These are phyloP conservation scores for Hymenoscyphus fructigenus DNA, from an alignment of 2,329 filamentous ascomycete species.

Conservation along the genomic window DNA sequence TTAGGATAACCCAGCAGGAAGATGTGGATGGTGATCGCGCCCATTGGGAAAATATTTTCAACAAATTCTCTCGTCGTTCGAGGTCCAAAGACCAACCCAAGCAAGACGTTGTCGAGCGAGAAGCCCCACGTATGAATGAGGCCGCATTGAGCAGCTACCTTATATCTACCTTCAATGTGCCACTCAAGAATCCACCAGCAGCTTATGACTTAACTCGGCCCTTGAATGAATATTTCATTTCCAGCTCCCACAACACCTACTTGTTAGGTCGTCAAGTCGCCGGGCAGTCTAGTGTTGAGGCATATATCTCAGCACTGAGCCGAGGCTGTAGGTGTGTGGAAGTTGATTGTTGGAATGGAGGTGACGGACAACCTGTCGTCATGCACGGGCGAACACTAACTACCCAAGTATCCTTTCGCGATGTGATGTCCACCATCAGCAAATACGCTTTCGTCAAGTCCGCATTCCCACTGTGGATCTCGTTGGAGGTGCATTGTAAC, in stretches of 20 bases:
- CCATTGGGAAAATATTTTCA: constrained; percentile 72
- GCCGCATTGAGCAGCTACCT: constrained; percentile 77
- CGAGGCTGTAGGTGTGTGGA: constrained; percentile 93
- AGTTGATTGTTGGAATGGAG: constrained; percentile 97
- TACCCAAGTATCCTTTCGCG: constrained; percentile 81
- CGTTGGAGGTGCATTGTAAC: constrained; percentile 92
- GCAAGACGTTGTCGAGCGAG: constrained; percentile 44
- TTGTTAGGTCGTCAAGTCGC: constrained; percentile 87
- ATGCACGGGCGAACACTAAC: constrained; percentile 90
- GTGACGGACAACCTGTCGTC: constrained; percentile 82
- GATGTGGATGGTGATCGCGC: constrained; percentile 65
- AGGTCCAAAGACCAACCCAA: constrained; percentile 47
- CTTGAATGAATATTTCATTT: constrained; percentile 96
- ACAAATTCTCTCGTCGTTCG: constrained; percentile 63
- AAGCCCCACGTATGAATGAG: constrained; percentile 67
- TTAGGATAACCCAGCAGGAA: constrained; percentile 72
- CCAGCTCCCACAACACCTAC: constrained; percentile 98
- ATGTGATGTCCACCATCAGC: constrained; percentile 90
- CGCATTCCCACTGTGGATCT: constrained; percentile 89
- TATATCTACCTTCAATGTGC: constrained; percentile 69
- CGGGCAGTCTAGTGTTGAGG: constrained; percentile 88
- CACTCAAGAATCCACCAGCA: constrained; percentile 60
- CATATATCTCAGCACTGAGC: constrained; percentile 85
- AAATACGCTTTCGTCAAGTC: constrained; percentile 90
- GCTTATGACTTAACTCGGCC: constrained; percentile 73